Conservation (phyloP, 148 eudicot genomes). For the Agrostemma githago region DNA sequence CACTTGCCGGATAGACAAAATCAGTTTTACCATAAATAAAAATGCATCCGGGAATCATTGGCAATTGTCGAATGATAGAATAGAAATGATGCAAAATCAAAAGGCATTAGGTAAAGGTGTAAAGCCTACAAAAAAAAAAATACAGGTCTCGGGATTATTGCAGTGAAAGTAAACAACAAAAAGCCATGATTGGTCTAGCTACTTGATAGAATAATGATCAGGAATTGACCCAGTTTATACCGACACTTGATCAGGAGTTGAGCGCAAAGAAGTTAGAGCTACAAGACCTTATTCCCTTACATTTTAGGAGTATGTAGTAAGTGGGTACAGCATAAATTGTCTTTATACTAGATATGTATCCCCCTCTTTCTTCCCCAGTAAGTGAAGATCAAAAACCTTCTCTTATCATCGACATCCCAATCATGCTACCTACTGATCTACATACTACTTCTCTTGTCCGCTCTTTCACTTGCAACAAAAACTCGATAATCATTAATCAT, state of each 20-base stretch:
- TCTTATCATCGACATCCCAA: slow-evolving; percentile 36
- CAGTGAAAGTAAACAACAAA: slow-evolving; percentile 1
- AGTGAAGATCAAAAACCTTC: slow-evolving; percentile 26
- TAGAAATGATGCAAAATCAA: slow-evolving; percentile 3
- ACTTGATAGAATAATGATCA: slow-evolving; percentile 16
- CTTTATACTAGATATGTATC: slow-evolving; percentile 42
- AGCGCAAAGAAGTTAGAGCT: slow-evolving; percentile 11
- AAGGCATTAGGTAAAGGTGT: not conserved
- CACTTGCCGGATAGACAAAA: not conserved
- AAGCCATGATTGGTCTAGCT: slow-evolving; percentile 14
- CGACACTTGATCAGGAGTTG: slow-evolving; percentile 11
- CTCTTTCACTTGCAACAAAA: slow-evolving; percentile 22
- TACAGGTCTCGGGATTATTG: not conserved
- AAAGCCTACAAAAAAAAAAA: slow-evolving; percentile 9
- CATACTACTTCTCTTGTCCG: slow-evolving; percentile 28
- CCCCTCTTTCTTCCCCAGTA: slow-evolving; percentile 19
- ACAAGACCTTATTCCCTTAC: slow-evolving; percentile 39
- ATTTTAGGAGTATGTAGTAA: slow-evolving; percentile 16
- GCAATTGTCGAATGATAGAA: not conserved
- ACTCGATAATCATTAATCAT: slow-evolving; percentile 3
- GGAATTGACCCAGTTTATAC: slow-evolving; percentile 14
- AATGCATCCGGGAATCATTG: slow-evolving; percentile 1
- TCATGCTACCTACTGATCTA: slow-evolving; percentile 32
- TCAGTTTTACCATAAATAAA: not conserved
- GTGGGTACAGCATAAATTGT: slow-evolving; percentile 72